Base-by-base conservation (phyloP, 495 filamentous ascomycete genomes). In the Cercophora sp. region DNA sequence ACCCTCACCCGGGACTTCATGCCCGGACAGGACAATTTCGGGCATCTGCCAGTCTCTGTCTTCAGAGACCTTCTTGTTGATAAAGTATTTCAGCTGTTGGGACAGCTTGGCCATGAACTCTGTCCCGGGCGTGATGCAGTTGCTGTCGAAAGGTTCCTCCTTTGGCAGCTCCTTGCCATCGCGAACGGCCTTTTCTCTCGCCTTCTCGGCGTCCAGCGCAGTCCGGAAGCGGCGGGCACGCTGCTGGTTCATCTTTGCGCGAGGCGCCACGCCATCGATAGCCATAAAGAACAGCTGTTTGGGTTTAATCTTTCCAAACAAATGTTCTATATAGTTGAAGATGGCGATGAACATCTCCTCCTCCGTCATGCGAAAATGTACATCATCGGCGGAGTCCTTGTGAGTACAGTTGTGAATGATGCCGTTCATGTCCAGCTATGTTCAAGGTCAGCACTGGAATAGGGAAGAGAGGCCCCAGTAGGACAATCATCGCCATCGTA, bases 331-430 rank as follows among this genome's bases (percentile, higher is more conserved):
- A 66, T 99, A 99, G 72, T 97, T 97, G 80, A 99, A 99, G 54
- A 99, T 99, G 19, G 88, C 87, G 55, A 97, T 96, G 69, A 97
- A 97, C 91, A 96, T 96, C 69, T 96, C 86, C 65, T 97, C 94
- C 66, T 99, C 94, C 40, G 85, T 89, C 78, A 99, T 86, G 43
- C 92, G 90, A 63, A 91, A 92, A 0, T 87, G 91, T 2, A 91
- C 83, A 54, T 90, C 90, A 54, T 90, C 90, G 48, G 88, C 89
- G 8, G 87, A 85, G 63, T 99, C 93, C 51, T 88, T 96, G 74
- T 99, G 94, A 48, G 94, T 97, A 67, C 94, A 99, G 67, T 99
- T 99, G 67, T 99, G 94, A 60, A 99, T 97, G 67, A 99, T 99
- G 54, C 93, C 94, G 68, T 99, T 97, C 94, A 97, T 96, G 61